Conservation (phyloP, 2,329 filamentous ascomycete genomes). For the Aspergillus novoparasiticus region DNA sequence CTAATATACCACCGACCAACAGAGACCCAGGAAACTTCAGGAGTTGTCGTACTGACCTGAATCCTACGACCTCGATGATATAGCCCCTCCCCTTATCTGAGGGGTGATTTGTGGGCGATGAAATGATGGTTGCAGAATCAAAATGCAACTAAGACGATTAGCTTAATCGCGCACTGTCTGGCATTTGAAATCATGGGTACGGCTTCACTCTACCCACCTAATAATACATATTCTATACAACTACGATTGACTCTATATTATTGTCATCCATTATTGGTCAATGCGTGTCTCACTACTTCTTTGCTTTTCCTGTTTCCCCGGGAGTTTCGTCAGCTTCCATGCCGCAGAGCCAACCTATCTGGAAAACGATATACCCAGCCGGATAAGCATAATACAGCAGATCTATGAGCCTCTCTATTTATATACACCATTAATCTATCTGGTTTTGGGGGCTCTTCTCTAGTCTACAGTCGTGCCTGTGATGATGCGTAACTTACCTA, state of each 20-base stretch:
- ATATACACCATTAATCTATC: not conserved
- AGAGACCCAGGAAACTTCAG: not conserved
- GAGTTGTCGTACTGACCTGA: not conserved
- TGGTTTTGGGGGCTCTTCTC: not conserved
- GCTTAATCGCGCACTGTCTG: not conserved
- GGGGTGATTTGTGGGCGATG: not conserved
- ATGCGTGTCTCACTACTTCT: not conserved
- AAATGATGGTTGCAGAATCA: not conserved
- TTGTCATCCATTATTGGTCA: not conserved
- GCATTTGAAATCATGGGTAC: not conserved
- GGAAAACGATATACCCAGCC: not conserved
- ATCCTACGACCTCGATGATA: not conserved
- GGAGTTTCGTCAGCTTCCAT: not conserved
- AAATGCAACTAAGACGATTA: constrained; percentile 4
- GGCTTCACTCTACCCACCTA: not conserved
- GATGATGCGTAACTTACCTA: not conserved
- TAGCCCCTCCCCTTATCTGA: not conserved
- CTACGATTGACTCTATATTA: not conserved
- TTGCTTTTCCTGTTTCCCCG: not conserved
- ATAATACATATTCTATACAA: not conserved
- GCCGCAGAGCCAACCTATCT: not conserved
- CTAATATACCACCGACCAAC: not conserved
- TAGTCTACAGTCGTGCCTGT: not conserved
- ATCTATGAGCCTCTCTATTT: not conserved
- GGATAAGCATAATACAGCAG: not conserved